phyloP scores from a whole-genome alignment of 2,329 filamentous ascomycete genomes.

The Chaetomium sp. region DNA sequence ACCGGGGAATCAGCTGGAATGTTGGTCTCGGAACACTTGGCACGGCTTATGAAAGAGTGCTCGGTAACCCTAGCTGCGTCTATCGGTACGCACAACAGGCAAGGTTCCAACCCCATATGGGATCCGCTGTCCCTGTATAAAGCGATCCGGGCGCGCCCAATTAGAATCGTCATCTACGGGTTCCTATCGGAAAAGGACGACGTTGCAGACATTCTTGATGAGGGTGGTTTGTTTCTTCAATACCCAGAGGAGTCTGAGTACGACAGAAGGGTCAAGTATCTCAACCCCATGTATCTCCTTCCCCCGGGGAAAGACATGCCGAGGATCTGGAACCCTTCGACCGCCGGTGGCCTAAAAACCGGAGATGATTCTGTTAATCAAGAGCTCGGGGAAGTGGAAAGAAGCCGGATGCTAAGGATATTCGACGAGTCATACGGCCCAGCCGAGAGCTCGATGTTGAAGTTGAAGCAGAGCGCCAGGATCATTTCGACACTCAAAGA shows the following conservation, averaged over 20 bases:
- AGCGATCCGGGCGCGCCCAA: neutral
- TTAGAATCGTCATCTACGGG: constrained; percentile 39
- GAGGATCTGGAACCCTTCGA: constrained; percentile 2
- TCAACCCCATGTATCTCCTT: constrained; percentile 17
- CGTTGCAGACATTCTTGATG: constrained; percentile 37
- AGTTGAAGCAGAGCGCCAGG: constrained; percentile 9
- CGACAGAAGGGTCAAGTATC: constrained; percentile 12
- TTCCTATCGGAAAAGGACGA: neutral
- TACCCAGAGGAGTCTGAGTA: constrained; percentile 12
- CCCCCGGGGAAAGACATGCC: constrained; percentile 17
- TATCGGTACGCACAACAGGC: neutral
- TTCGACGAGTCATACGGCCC: constrained; percentile 13
- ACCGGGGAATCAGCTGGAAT: neutral
- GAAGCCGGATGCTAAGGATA: constrained; percentile 11
- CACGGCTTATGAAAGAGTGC: neutral
- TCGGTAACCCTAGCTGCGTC: neutral
- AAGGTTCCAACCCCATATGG: neutral
- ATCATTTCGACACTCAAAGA: constrained; percentile 14
- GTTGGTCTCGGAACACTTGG: neutral
- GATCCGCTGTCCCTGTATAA: neutral
- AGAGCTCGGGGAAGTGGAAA: constrained; percentile 11
- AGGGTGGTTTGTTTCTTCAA: constrained; percentile 28
- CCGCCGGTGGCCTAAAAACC: neutral
- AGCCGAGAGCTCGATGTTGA: neutral
- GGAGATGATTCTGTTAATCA: neutral